Evolutionary conservation across 495 filamentous ascomycete genomes (phyloP), one percentile per base, ranked within the genome.

Genomic region (Cryomyces minteri): DNA sequence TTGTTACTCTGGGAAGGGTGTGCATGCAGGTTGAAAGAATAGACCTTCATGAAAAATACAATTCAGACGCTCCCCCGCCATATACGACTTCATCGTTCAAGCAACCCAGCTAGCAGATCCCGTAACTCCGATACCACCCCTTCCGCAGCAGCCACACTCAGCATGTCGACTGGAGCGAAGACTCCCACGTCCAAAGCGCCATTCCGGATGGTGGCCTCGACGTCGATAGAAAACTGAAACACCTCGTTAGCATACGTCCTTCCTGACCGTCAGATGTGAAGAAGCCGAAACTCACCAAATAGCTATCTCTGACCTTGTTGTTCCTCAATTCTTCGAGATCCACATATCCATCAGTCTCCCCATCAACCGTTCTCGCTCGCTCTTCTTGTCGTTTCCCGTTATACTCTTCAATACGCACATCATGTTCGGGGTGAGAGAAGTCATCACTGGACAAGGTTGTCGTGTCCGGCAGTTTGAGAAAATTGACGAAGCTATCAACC

Each of bases 401-500:
- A n/a, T 43, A 43, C 34, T 46, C 43, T 43, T 39, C 36, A 31
- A 56, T 54, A 11, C 31, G 18, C 18, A 25, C 18, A 25, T 29
- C 40, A 43, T 40, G 6, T 32, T 36, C 2, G 9, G 43, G 12
- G 11, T 5, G 32, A 8, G 6, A 11, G 25, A 4, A 30, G 1
- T 40, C 45, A 10, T 37, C 6, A 54, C 44, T 32, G 48, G 39
- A 41, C 2, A 2, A 2, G 18, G 18, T 25, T 25, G 46, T 43
- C 12, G 18, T 33, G 7, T 60, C 62, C 5, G 65, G 63, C 5
- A 60, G 48, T 43, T 58, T 60, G 29, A 78, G 53, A 42, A 77
- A 76, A 50, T 79, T 79, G 39, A 77, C 72, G 57, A 69, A 73
- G 5, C 61, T 59, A 50, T 72, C 63, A 10, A 69, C 52, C 34